A percentile compares a stretch with the other conserved stretches of the same genome.
Evolutionary conservation across 139 green algal species (phyloP).

Genomic region (Auxenochlorella protothecoides): DNA sequence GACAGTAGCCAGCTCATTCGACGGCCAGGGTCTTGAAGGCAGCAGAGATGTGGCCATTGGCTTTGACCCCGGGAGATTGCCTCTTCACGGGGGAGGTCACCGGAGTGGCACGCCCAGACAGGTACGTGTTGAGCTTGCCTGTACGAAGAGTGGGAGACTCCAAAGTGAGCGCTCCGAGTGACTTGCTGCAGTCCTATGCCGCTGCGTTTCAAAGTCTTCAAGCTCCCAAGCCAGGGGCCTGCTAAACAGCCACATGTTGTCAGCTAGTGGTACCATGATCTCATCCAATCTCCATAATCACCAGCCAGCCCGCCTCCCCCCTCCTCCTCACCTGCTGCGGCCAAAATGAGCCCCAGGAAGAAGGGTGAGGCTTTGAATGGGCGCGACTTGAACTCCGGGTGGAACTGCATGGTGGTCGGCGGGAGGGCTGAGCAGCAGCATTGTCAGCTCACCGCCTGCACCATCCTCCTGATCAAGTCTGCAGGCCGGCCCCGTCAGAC

Average conservation of each 20-base stretch:
- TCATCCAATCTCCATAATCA: too few species aligned
- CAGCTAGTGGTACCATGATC: too few species aligned
- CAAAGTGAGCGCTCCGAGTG: neutral
- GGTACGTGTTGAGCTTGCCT: conserved; percentile 27
- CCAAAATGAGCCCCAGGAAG: conserved; percentile 83
- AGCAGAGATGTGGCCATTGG: too few species aligned
- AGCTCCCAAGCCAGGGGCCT: too few species aligned
- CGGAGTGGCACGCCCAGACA: conserved; percentile 19
- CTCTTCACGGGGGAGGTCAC: conserved; percentile 14
- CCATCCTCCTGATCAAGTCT: neutral
- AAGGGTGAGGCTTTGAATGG: conserved; percentile 65
- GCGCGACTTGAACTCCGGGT: conserved; percentile 86
- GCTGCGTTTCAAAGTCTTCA: too few species aligned
- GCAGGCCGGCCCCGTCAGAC: neutral
- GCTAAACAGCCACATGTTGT: too few species aligned
- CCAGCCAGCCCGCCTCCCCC: too few species aligned
- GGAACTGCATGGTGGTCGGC: conserved; percentile 51
- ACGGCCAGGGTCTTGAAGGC: too few species aligned
- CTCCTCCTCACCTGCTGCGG: conserved; percentile 27
- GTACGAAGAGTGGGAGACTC: neutral
- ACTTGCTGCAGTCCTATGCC: neutral
- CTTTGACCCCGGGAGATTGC: too few species aligned
- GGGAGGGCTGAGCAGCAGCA: neutral
- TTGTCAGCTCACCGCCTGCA: neutral
- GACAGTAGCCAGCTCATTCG: too few species aligned